These are phyloP conservation scores for Lichtheimia hyalospora DNA, from an alignment of 371 early-diverging fungal species.

Conservation along the genomic window DNA sequence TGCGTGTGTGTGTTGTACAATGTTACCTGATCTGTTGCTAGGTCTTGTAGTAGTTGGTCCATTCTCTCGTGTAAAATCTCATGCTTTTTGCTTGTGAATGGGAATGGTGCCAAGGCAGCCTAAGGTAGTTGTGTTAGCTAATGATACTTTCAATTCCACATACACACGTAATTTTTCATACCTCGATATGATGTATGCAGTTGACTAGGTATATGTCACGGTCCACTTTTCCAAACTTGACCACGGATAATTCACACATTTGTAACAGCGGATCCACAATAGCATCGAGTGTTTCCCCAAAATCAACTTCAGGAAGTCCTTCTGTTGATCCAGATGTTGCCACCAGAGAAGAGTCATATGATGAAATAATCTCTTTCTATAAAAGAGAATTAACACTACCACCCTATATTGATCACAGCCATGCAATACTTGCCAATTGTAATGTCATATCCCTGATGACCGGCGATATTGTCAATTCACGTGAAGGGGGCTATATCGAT, in stretches of 20 bases:
- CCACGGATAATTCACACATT: conserved; percentile 66
- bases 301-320: conserved; percentile 50
- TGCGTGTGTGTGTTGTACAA: background rate
- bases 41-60: conserved; percentile 23
- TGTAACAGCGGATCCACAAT: conserved; percentile 75
- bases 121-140: background rate
- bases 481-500: conserved; percentile 51
- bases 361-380: conserved; percentile 78
- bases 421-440: conserved; percentile 53
- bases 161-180: conserved; percentile 9
- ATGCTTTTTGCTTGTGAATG: conserved; percentile 37
- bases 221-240: conserved; percentile 56
- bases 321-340: conserved; percentile 31
- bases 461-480: conserved; percentile 63
- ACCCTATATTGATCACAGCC: background rate
- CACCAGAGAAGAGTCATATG: conserved; percentile 74
- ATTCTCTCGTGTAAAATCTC: conserved; percentile 26
- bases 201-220: conserved; percentile 75
- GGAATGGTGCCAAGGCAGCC: conserved; percentile 30
- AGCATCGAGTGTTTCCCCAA: conserved; percentile 65
- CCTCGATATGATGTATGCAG: conserved; percentile 71
- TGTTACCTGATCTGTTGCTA: conserved; percentile 47
- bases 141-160: background rate
- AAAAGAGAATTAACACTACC: background rate
- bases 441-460: conserved; percentile 65